A percentile compares a stretch with the other conserved stretches of the same genome.
Conservation (phyloP, 2,329 filamentous ascomycete genomes). For the Epichloe uncinata region DNA sequence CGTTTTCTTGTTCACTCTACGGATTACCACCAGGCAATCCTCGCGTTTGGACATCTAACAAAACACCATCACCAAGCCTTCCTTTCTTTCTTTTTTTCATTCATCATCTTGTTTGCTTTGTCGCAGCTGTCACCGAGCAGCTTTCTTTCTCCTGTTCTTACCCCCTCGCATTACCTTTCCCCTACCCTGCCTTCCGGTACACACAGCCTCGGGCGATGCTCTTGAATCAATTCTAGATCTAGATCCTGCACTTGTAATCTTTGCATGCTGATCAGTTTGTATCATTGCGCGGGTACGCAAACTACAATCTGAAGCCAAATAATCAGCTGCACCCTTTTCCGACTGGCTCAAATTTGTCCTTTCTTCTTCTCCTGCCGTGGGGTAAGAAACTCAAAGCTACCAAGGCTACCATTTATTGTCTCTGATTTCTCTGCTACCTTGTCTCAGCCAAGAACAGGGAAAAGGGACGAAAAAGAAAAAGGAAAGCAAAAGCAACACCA, state of each 20-base stretch:
- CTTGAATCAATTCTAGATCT: neutral
- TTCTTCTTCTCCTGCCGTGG: neutral
- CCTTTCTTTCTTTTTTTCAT: neutral
- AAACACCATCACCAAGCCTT: neutral
- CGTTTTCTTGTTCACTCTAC: neutral
- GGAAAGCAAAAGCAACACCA: neutral
- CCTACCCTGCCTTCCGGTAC: neutral
- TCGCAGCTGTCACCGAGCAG: neutral
- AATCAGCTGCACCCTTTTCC: neutral
- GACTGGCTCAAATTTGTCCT: slow-evolving; percentile 4
- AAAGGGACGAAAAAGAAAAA: neutral
- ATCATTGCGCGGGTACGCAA: neutral
- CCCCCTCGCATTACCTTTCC: neutral
- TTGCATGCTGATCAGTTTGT: neutral
- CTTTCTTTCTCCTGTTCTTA: neutral
- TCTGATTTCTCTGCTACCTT: neutral
- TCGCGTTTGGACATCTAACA: too few relatives aligned
- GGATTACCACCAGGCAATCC: too few relatives aligned
- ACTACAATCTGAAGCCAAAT: neutral
- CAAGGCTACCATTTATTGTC: neutral
- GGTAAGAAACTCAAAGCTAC: neutral
- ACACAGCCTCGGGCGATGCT: neutral
- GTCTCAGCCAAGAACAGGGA: neutral
- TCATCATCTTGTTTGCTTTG: neutral
- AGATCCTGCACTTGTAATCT: neutral